Percentiles rank a stretch among this genome's conserved stretches.
phyloP scores from a whole-genome alignment of 164 flowering plant species.

The Vitis rupestris region DNA sequence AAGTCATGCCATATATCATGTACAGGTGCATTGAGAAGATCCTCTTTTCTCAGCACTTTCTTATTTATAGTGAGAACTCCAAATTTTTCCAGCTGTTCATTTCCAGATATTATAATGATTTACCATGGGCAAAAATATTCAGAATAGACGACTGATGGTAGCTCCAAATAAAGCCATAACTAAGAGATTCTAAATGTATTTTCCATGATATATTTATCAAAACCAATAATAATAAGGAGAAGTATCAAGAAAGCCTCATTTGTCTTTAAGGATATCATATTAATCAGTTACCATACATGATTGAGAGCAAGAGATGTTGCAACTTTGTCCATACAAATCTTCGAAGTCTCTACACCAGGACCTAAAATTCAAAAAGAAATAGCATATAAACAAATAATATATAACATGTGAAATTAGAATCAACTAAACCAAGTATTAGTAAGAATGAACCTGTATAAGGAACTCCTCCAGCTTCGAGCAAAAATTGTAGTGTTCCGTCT shows the following conservation, averaged over 20 bases:
- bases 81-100: conserved; percentile 47
- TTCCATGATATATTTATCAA: background rate
- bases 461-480: conserved; percentile 75
- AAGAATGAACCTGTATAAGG: conserved; percentile 67
- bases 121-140: background rate
- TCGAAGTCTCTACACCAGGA: conserved; percentile 76
- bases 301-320: conserved; percentile 76
- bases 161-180: background rate
- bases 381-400: background rate
- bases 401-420: background rate
- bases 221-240: background rate
- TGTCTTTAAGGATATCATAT: background rate
- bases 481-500: conserved; percentile 88
- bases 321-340: conserved; percentile 91
- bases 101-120: conserved; percentile 2
- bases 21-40: conserved; percentile 42
- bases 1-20: conserved; percentile 59
- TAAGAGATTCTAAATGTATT: background rate
- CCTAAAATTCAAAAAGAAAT: conserved; percentile 40
- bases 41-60: conserved; percentile 59
- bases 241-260: background rate
- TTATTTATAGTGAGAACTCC: conserved; percentile 83
- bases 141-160: background rate
- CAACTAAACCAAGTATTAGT: background rate
- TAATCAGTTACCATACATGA: conserved; percentile 49